Conservation (phyloP, 495 filamentous ascomycete genomes). For the Hypoxylon crocopeplum region DNA sequence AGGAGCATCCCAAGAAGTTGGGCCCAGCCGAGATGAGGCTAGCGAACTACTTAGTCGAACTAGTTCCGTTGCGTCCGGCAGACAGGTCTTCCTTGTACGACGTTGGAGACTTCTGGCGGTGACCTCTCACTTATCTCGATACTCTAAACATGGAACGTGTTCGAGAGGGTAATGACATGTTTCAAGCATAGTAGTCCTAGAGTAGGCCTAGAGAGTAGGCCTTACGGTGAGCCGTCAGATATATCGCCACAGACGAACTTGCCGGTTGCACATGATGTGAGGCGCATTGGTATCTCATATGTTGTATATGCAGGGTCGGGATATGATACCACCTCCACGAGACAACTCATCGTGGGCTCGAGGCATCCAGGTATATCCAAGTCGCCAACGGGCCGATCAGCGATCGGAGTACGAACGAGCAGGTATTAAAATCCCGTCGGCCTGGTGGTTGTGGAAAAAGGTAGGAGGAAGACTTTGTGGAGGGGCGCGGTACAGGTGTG, state of each 20-base stretch:
- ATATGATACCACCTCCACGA: constrained; percentile 34
- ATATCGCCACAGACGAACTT: constrained; percentile 4
- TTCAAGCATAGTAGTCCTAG: neutral
- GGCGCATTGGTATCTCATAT: constrained; percentile 23
- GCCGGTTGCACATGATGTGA: constrained; percentile 32
- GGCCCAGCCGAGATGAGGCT: constrained; percentile 35
- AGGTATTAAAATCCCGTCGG: constrained; percentile 11
- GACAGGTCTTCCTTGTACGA: constrained; percentile 9
- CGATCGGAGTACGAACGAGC: constrained; percentile 22
- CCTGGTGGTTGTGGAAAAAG: constrained; percentile 12
- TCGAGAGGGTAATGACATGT: neutral
- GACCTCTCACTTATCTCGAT: constrained; percentile 1
- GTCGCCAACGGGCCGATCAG: constrained; percentile 31
- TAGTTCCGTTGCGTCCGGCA: constrained; percentile 26
- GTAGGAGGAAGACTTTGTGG: constrained; percentile 15
- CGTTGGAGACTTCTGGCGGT: constrained; percentile 2
- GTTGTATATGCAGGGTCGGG: constrained; percentile 33
- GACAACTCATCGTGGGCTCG: constrained; percentile 34
- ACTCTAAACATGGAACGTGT: neutral
- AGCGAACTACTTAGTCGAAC: constrained; percentile 10
- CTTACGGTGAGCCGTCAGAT: neutral
- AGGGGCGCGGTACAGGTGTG: constrained; percentile 24
- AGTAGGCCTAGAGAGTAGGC: neutral
- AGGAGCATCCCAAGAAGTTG: constrained; percentile 39
- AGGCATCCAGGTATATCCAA: constrained; percentile 21